These are phyloP conservation scores for Arabidopsis arenosa DNA, from an alignment of 345 rosid species.

Conservation along the genomic window DNA sequence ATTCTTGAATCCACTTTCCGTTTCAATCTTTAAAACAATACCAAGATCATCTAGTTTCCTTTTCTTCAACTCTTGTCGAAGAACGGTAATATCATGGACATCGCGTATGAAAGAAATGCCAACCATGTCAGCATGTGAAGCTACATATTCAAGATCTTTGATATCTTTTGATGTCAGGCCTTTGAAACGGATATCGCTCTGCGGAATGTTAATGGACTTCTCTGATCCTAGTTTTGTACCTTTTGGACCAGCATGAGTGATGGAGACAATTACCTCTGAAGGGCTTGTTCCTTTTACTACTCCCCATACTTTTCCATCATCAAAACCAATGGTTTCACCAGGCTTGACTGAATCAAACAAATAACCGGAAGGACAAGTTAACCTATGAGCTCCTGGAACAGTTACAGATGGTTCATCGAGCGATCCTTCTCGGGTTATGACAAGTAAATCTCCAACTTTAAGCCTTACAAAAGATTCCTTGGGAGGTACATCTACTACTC, in stretches of 20 bases:
- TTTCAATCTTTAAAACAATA: slow-evolving; percentile 67
- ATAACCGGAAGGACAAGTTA: slow-evolving; percentile 63
- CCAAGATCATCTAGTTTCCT: slow-evolving; percentile 58
- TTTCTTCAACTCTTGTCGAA: slow-evolving; percentile 61
- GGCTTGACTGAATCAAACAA: slow-evolving; percentile 68
- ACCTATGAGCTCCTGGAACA: slow-evolving; percentile 50
- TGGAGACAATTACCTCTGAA: slow-evolving; percentile 64
- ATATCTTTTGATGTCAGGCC: slow-evolving; percentile 78
- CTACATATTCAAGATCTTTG: slow-evolving; percentile 67
- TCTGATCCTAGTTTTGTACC: slow-evolving; percentile 75
- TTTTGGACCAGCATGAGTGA: slow-evolving; percentile 62
- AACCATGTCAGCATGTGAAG: slow-evolving; percentile 71
- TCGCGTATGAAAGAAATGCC: slow-evolving; percentile 70
- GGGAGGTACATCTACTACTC: slow-evolving; percentile 64
- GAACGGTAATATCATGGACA: slow-evolving; percentile 56
- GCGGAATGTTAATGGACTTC: slow-evolving; percentile 73
- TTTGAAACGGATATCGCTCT: slow-evolving; percentile 60
- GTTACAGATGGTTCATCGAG: slow-evolving; percentile 41
- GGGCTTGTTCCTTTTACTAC: slow-evolving; percentile 58
- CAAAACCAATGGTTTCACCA: slow-evolving; percentile 69
- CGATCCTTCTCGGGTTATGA: slow-evolving; percentile 52
- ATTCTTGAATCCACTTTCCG: slow-evolving; percentile 59
- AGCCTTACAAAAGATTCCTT: slow-evolving; percentile 57
- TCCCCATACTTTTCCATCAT: slow-evolving; percentile 79
- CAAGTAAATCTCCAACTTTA: slow-evolving; percentile 67